A percentile compares a stretch with the other conserved stretches of the same genome.
phyloP scores from a whole-genome alignment of 495 filamentous ascomycete species.

The Aspergillus cavernicola region DNA sequence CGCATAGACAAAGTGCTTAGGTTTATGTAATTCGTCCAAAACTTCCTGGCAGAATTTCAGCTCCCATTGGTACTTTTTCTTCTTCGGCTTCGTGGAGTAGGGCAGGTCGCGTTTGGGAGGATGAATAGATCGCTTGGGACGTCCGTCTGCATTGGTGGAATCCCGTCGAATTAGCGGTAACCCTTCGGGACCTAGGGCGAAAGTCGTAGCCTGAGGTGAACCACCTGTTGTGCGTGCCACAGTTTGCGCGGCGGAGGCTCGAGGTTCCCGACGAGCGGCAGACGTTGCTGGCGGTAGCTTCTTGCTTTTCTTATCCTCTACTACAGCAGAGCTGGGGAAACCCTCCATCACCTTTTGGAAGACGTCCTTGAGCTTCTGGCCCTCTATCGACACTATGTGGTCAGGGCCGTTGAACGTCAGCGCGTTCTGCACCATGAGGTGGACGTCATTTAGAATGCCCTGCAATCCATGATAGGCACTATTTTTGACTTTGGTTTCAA shows the following conservation, averaged over 20 bases:
- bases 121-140: conserved; percentile 92
- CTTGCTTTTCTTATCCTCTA: conserved; percentile 59
- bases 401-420: conserved; percentile 74
- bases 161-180: conserved; percentile 92
- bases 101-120: conserved; percentile 85
- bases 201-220: conserved; percentile 60
- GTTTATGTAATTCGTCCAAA: conserved; percentile 71
- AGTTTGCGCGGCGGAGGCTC: conserved; percentile 38
- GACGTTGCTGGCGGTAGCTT: conserved; percentile 50
- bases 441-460: conserved; percentile 66
- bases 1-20: conserved; percentile 61
- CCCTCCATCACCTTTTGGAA: conserved; percentile 58
- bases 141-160: conserved; percentile 67
- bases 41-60: conserved; percentile 85
- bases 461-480: conserved; percentile 60
- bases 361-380: conserved; percentile 54
- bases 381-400: conserved; percentile 65
- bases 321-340: conserved; percentile 47
- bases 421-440: conserved; percentile 72
- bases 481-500: conserved; percentile 77
- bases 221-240: conserved; percentile 31
- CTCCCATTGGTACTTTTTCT: conserved; percentile 89
- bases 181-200: conserved; percentile 78
- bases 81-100: conserved; percentile 78
- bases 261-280: conserved; percentile 51